Evolutionary conservation across 495 filamentous ascomycete species (phyloP).

Genomic region (Opeltia flavorubescens): DNA sequence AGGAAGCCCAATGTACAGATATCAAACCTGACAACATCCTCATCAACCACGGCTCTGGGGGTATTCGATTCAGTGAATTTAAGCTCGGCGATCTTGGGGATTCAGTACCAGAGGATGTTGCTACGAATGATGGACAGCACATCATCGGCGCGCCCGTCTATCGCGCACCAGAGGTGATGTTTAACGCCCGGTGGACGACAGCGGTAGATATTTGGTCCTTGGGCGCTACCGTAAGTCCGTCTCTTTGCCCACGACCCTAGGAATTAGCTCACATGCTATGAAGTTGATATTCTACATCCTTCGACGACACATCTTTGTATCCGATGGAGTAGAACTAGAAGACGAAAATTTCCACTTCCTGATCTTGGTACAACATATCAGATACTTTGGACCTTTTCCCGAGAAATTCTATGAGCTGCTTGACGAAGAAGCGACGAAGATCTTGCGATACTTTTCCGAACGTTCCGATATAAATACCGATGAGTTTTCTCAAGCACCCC

Average conservation of each 20-base stretch:
- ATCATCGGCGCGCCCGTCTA: conserved; percentile 2
- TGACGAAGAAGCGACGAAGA: neutral
- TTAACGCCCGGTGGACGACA: conserved; percentile 1
- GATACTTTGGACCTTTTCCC: neutral
- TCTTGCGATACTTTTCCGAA: neutral
- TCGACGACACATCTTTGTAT: conserved; percentile 2
- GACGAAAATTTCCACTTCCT: neutral
- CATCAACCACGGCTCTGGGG: conserved; percentile 21
- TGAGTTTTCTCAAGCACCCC: neutral
- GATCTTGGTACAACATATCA: conserved; percentile 1
- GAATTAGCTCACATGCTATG: neutral
- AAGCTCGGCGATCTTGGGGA: conserved; percentile 18
- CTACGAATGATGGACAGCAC: neutral
- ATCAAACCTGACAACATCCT: conserved; percentile 29
- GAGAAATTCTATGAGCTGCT: conserved; percentile 1
- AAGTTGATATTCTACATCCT: conserved; percentile 2
- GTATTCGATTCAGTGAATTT: conserved; percentile 23
- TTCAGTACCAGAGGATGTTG: neutral
- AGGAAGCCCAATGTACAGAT: conserved; percentile 20
- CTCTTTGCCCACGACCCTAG: neutral
- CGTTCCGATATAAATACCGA: neutral
- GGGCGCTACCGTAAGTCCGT: neutral
- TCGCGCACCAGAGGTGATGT: conserved; percentile 2
- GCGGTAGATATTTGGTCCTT: conserved; percentile 7
- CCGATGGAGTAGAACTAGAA: neutral